These are phyloP conservation scores for Fusarium haematococcum DNA, from an alignment of 2,329 filamentous ascomycete genomes.

Conservation along the genomic window DNA sequence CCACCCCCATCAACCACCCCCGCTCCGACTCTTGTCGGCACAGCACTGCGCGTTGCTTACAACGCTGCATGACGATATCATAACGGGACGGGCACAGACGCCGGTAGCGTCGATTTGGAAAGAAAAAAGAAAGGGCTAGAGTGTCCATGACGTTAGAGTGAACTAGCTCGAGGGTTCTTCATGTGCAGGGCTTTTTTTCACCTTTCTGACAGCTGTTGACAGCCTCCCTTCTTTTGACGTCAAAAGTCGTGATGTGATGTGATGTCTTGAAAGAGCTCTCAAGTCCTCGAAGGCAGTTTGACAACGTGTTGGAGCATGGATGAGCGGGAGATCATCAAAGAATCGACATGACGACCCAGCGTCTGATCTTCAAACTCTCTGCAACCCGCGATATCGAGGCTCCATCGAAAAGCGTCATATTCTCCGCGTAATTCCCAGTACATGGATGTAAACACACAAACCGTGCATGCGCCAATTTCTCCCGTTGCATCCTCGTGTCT, in stretches of 20 bases:
- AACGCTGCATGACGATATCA: constrained; percentile 37
- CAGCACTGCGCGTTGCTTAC: neutral
- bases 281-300: constrained; percentile 13
- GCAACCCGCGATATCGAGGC: neutral
- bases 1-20: neutral
- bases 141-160: constrained; percentile 23
- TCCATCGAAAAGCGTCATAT: neutral
- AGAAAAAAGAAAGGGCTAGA: neutral
- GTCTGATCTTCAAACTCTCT: constrained; percentile 23
- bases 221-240: neutral
- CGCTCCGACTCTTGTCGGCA: neutral
- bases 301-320: constrained; percentile 29
- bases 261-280: neutral
- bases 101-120: neutral
- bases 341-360: constrained; percentile 18
- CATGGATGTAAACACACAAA: constrained; percentile 4
- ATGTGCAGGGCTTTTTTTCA: constrained; percentile 22
- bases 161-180: neutral
- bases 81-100: neutral
- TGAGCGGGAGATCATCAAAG: constrained; percentile 39
- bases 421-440: constrained; percentile 18
- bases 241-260: too few species aligned
- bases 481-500: constrained; percentile 14
- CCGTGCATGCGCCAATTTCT: constrained; percentile 13
- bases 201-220: neutral